Conservation (phyloP, 2,329 filamentous ascomycete genomes). For the Fusarium tricinctum region DNA sequence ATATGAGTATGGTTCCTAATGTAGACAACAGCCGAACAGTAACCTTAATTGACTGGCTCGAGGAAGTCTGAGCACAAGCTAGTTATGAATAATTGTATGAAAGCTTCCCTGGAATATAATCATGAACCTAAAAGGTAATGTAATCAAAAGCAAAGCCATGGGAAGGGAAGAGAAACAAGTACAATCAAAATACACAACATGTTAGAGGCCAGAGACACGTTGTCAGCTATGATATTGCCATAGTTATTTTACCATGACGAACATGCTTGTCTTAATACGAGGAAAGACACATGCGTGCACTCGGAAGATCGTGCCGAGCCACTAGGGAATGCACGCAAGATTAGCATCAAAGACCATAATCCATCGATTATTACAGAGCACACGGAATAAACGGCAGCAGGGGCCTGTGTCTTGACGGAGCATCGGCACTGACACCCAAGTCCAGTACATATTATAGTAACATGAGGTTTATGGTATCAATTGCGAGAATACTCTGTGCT, state of each 20-base stretch:
- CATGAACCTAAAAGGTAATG: too few species aligned
- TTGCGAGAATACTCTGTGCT: not conserved
- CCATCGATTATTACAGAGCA: not conserved
- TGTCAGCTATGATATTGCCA: not conserved
- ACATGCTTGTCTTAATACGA: constrained; percentile 14
- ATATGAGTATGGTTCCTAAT: too few species aligned
- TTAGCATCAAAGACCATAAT: constrained; percentile 12
- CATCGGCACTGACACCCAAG: constrained; percentile 6
- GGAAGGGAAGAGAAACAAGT: not conserved
- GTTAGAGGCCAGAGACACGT: not conserved
- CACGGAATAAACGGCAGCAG: constrained; percentile 12
- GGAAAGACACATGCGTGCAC: constrained; percentile 8
- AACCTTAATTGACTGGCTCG: not conserved
- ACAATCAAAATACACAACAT: not conserved
- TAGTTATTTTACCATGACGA: constrained; percentile 8
- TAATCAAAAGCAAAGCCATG: too few species aligned
- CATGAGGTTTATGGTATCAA: not conserved
- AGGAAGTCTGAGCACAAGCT: not conserved
- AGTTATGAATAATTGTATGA: not conserved
- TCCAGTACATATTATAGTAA: constrained; percentile 4
- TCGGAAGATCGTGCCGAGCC: constrained; percentile 27
- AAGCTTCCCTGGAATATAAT: too few species aligned
- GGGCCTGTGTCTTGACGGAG: not conserved
- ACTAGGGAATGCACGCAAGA: constrained; percentile 34
- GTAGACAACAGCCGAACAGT: too few species aligned